These are phyloP conservation scores for Moricandia arvensis DNA, from an alignment of 345 rosid species.

Conservation along the genomic window DNA sequence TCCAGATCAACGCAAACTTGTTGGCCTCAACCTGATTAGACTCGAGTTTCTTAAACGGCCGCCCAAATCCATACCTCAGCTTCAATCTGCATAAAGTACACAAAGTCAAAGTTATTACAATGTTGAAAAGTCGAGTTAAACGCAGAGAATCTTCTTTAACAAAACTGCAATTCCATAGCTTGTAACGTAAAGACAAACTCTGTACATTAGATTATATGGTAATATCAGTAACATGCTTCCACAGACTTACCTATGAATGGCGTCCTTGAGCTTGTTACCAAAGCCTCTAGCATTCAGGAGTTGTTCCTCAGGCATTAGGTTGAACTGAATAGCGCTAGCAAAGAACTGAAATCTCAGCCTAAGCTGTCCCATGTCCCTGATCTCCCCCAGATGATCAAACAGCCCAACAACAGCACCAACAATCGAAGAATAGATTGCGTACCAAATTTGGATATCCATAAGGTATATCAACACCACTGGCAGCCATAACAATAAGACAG, in stretches of 20 bases:
- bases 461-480: slow-evolving; percentile 79
- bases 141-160: background rate
- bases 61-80: slow-evolving; percentile 91
- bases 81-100: slow-evolving; percentile 57
- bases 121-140: background rate
- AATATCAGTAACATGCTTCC: slow-evolving; percentile 15
- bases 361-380: slow-evolving; percentile 79
- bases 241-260: slow-evolving; percentile 54
- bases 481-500: slow-evolving; percentile 76
- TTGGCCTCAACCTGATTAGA: slow-evolving; percentile 92
- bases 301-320: slow-evolving; percentile 96
- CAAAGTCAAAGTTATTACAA: slow-evolving; percentile 24
- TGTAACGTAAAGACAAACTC: slow-evolving; percentile 1
- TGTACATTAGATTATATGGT: background rate
- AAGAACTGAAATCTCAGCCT: slow-evolving; percentile 95
- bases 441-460: slow-evolving; percentile 98
- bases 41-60: slow-evolving; percentile 89
- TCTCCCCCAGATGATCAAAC: slow-evolving; percentile 94
- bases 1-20: slow-evolving; percentile 94
- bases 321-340: slow-evolving; percentile 96
- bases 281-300: slow-evolving; percentile 73
- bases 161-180: background rate
- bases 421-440: slow-evolving; percentile 80
- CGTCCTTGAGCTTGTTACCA: slow-evolving; percentile 80
- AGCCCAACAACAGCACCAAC: slow-evolving; percentile 87